Percentiles rank a stretch among this genome's conserved stretches.
Conservation (phyloP, 2,329 filamentous ascomycete genomes). For the Pseudogymnoascus sp. region DNA sequence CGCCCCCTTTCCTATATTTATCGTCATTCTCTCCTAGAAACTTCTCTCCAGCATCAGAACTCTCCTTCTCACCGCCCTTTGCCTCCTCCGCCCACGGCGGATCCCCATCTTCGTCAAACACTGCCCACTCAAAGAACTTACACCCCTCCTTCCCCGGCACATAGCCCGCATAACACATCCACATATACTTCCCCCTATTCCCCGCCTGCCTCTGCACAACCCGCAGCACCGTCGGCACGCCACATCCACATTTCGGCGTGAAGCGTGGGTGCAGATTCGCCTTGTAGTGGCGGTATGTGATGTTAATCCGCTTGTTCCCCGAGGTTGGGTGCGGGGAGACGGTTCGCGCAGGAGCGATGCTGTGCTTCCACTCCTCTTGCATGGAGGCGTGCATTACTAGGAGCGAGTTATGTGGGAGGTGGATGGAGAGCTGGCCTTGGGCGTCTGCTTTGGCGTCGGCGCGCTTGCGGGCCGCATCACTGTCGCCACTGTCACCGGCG, state of each 20-base stretch:
- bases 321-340: constrained; percentile 81
- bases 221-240: constrained; percentile 58
- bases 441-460: constrained; percentile 44
- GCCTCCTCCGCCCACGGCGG: constrained; percentile 49
- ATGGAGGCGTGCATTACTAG: constrained; percentile 96
- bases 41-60: not conserved
- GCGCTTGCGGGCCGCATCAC: constrained; percentile 21
- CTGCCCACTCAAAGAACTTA: constrained; percentile 75
- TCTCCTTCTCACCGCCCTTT: not conserved
- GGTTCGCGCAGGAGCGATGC: constrained; percentile 63
- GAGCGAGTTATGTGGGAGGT: constrained; percentile 88
- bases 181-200: constrained; percentile 75
- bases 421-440: constrained; percentile 82
- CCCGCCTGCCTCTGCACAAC: constrained; percentile 74
- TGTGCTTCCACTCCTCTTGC: constrained; percentile 96
- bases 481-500: not conserved
- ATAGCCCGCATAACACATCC: constrained; percentile 82
- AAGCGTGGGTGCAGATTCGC: constrained; percentile 64
- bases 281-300: constrained; percentile 88
- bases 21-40: not conserved
- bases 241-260: constrained; percentile 73
- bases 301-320: constrained; percentile 75
- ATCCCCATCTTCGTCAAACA: constrained; percentile 79
- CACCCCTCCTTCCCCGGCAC: constrained; percentile 63
- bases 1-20: not conserved